Evolutionary conservation across 164 flowering plant genomes (phyloP).

Genomic region (Taxillus chinensis): DNA sequence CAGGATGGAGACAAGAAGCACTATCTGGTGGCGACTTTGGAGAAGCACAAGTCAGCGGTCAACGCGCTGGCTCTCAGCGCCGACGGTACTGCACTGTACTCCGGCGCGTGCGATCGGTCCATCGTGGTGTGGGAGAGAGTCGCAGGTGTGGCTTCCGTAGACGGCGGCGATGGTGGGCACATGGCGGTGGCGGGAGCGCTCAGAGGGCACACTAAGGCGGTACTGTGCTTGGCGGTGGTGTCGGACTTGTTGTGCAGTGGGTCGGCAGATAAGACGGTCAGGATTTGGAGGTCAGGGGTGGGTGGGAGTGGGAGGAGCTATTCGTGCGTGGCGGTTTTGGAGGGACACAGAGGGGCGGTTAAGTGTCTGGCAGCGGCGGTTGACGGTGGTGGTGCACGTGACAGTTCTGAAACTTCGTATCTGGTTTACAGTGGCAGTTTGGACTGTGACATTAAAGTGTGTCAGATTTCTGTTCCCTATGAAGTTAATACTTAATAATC

Average conservation of each 20-base stretch:
- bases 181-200: slow-evolving; percentile 46
- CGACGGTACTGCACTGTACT: slow-evolving; percentile 33
- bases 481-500: too few species aligned
- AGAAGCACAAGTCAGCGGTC: slow-evolving; percentile 42
- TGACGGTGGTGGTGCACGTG: background rate
- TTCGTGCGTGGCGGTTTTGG: background rate
- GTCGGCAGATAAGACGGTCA: background rate
- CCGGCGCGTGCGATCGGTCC: slow-evolving; percentile 47
- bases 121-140: slow-evolving; percentile 37
- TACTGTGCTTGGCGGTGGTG: background rate
- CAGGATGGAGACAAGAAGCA: slow-evolving; percentile 19
- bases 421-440: slow-evolving; percentile 46
- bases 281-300: background rate
- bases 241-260: background rate
- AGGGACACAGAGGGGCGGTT: background rate
- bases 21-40: slow-evolving; percentile 21
- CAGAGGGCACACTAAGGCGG: slow-evolving; percentile 19
- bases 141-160: background rate
- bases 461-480: slow-evolving; percentile 24
- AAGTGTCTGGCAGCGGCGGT: background rate
- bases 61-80: slow-evolving; percentile 38
- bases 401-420: slow-evolving; percentile 8
- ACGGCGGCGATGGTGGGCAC: slow-evolving; percentile 1
- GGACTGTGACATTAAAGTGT: slow-evolving; percentile 35
- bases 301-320: background rate